Conservation (phyloP, 2,329 filamentous ascomycete species). For the Ophiostoma sp. region DNA sequence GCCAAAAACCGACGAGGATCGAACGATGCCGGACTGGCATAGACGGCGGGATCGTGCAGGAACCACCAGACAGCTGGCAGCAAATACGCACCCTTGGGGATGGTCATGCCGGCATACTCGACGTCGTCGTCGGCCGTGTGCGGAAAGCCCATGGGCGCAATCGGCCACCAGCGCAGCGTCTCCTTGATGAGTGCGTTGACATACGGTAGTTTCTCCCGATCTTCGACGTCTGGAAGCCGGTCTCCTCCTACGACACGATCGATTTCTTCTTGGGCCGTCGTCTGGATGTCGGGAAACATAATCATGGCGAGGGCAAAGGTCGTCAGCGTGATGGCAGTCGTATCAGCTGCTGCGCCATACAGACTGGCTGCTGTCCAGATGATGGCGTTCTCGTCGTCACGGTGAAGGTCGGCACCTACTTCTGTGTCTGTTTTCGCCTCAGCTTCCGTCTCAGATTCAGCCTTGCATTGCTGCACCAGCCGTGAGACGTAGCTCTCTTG, state of each 20-base stretch:
- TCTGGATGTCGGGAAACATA: not conserved
- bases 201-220: not conserved
- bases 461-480: not conserved
- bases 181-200: not conserved
- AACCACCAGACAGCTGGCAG: not conserved
- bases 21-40: not conserved
- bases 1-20: not conserved
- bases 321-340: not conserved
- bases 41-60: not conserved
- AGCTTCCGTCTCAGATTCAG: not conserved
- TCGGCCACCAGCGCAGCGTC: not conserved
- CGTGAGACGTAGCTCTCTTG: constrained; percentile 16
- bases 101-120: not conserved
- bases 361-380: not conserved
- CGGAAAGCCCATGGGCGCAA: not conserved
- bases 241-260: not conserved
- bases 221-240: not conserved
- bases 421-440: not conserved
- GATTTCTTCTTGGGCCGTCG: not conserved
- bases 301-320: not conserved
- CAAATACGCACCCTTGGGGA: not conserved
- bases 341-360: not conserved
- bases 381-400: not conserved
- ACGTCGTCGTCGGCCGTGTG: not conserved
- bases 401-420: not conserved